Base-by-base conservation (phyloP, 2,329 filamentous ascomycete species). In the Colletotrichum sp. region DNA sequence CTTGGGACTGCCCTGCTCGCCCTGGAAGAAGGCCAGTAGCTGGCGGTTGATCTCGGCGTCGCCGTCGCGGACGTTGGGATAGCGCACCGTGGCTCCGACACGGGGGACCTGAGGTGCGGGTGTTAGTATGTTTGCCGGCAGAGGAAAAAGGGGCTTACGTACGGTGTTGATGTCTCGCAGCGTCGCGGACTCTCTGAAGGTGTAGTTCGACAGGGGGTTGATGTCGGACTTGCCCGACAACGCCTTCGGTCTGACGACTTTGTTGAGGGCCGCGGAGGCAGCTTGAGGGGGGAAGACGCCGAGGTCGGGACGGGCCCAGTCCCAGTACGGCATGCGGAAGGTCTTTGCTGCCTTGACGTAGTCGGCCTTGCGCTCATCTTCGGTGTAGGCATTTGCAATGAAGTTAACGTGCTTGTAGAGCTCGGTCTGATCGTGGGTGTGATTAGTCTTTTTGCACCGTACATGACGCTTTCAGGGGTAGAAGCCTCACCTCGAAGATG, bases 401-500 rank as follows among this genome's bases (percentile, higher is more conserved):
- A 71, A 59, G 28, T 82, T 79, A 10, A 81, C 79, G 10, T 78
- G 77, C 12, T 73, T 76, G 57, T 80, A 81, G 8, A 82, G 77
- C 39, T 75, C 76, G 77, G 81, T 77, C 80, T 82, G 57, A 21
- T 13, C 4, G n/a, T 8, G 44, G 3, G 13, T 2, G 12, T 36
- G 3, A 5, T 44, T 62, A 34, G 26, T 28, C 7, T 49, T 13
- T 32, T 28, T 30, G 32, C 34, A 5, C 1, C 44, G 6, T 2
- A 52, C 4, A 52, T 8, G 44, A 52, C 12, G n/a, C 1, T 52
- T 52, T 52, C 4, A 26, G 24, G 16, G 59, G 28, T 34, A n/a
- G 28, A 62, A n/a, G 28, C 10, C 18, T 62, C 21, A 90, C 90
- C 85, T 94, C 92, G 78, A 86, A 92, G 12, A 94, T 84, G 12